phyloP scores from a whole-genome alignment of 352 stramenopile genomes.

The Phytophthora pluvialis region DNA sequence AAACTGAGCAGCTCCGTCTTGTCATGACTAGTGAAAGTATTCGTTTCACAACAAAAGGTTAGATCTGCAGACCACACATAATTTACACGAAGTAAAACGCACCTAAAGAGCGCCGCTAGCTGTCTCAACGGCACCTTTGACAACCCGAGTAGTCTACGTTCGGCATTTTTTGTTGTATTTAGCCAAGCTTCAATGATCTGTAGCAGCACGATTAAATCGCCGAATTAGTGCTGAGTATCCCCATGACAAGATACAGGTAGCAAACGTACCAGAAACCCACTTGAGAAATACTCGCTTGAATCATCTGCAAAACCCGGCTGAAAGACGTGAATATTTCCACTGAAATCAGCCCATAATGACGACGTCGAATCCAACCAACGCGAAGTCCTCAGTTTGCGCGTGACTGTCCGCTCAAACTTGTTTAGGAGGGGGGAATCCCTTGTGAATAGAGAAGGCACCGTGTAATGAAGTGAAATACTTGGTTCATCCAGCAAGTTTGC shows the following conservation, averaged over 20 bases:
- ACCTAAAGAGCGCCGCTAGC: conserved; percentile 41
- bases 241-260: neutral
- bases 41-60: neutral
- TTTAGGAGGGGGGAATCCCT: neutral
- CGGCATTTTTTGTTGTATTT: conserved; percentile 7
- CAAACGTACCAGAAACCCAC: conserved; percentile 40
- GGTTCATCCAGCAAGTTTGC: neutral
- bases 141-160: conserved; percentile 42
- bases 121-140: conserved; percentile 37
- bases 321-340: conserved; percentile 39
- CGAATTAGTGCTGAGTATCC: neutral
- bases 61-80: neutral
- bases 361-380: conserved; percentile 3
- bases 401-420: conserved; percentile 36
- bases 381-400: conserved; percentile 31
- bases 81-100: neutral
- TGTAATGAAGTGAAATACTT: conserved; percentile 35
- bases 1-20: neutral
- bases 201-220: neutral
- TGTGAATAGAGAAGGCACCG: conserved; percentile 33
- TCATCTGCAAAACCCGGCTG: conserved; percentile 31
- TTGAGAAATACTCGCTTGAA: conserved; percentile 26
- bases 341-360: conserved; percentile 19
- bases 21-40: neutral
- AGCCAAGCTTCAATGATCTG: conserved; percentile 58